These are phyloP conservation scores for Cinnamomum chago DNA, from an alignment of 164 flowering plant genomes.

Conservation along the genomic window DNA sequence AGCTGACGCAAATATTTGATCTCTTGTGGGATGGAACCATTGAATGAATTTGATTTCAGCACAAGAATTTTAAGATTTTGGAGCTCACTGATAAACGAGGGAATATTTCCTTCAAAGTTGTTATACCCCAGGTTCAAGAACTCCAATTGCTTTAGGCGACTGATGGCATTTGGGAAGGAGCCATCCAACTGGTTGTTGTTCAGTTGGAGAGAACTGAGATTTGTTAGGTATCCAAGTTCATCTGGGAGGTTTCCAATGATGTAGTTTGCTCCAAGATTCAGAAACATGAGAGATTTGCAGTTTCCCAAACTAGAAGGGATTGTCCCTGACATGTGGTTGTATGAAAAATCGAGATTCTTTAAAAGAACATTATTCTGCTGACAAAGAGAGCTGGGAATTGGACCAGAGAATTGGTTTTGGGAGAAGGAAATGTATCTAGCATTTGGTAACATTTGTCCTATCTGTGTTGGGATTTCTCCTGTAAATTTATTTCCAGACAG, in stretches of 20 bases:
- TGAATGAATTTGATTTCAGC: slow-evolving; percentile 1
- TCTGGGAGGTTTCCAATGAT: slow-evolving; percentile 12
- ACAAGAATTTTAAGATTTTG: neutral
- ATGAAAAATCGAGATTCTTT: slow-evolving; percentile 11
- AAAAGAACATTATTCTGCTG: slow-evolving; percentile 4
- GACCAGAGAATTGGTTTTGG: neutral
- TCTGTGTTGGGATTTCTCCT: slow-evolving; percentile 1
- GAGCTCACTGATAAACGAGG: neutral
- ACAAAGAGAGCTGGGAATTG: slow-evolving; percentile 6
- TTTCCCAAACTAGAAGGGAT: slow-evolving; percentile 8
- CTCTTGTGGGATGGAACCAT: neutral
- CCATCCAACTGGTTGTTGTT: slow-evolving; percentile 11
- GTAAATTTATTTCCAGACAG: neutral
- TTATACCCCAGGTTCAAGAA: slow-evolving; percentile 7
- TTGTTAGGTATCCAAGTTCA: slow-evolving; percentile 4
- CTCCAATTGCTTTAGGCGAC: slow-evolving; percentile 1
- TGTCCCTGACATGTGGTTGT: neutral
- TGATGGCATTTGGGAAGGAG: slow-evolving; percentile 5
- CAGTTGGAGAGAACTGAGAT: slow-evolving; percentile 1
- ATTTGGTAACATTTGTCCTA: neutral
- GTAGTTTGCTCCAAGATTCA: slow-evolving; percentile 13
- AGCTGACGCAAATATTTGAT: neutral
- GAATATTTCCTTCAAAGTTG: slow-evolving; percentile 3
- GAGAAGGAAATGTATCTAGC: slow-evolving; percentile 6
- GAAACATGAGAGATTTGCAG: slow-evolving; percentile 14